Evolutionary conservation across 1,284 basidiomycete genomes (phyloP).

Genomic region (Sanghuangporus weigelae): DNA sequence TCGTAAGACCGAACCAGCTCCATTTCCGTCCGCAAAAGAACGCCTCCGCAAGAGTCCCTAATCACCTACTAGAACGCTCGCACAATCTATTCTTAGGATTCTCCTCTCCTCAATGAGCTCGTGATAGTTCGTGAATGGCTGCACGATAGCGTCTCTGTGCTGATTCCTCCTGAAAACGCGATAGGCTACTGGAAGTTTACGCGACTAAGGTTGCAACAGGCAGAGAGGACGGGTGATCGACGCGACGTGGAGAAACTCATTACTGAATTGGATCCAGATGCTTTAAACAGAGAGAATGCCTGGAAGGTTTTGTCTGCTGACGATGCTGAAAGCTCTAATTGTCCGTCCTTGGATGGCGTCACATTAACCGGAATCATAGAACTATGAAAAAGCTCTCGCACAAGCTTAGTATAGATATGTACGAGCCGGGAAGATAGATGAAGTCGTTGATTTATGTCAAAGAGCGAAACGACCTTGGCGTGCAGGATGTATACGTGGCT

Average conservation of each 20-base stretch:
- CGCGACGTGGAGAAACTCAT: conserved; percentile 48
- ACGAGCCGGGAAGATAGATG: conserved; percentile 76
- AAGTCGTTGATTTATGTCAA: conserved; percentile 79
- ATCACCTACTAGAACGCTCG: conserved; percentile 68
- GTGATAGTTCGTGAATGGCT: conserved; percentile 80
- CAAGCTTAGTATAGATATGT: conserved; percentile 76
- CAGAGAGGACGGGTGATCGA: conserved; percentile 45
- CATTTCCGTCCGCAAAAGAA: conserved; percentile 41
- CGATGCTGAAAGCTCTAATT: conserved; percentile 52
- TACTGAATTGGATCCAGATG: conserved; percentile 72
- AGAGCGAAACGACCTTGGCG: conserved; percentile 89
- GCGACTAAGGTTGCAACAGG: conserved; percentile 67
- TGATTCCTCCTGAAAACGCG: conserved; percentile 59
- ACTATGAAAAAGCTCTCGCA: conserved; percentile 71
- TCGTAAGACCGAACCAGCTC: conserved; percentile 52
- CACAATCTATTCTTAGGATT: conserved; percentile 61
- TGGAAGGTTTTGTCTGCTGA: conserved; percentile 58
- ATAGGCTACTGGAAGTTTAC: conserved; percentile 82
- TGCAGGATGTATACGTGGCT: conserved; percentile 80
- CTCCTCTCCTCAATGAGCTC: conserved; percentile 60
- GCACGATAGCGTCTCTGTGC: conserved; percentile 60
- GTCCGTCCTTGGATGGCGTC: not conserved
- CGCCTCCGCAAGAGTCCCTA: conserved; percentile 69
- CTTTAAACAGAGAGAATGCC: conserved; percentile 44
- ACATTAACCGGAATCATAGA: conserved; percentile 33